These are phyloP conservation scores for Garcia nutans DNA, from an alignment of 345 rosid species.

Conservation along the genomic window DNA sequence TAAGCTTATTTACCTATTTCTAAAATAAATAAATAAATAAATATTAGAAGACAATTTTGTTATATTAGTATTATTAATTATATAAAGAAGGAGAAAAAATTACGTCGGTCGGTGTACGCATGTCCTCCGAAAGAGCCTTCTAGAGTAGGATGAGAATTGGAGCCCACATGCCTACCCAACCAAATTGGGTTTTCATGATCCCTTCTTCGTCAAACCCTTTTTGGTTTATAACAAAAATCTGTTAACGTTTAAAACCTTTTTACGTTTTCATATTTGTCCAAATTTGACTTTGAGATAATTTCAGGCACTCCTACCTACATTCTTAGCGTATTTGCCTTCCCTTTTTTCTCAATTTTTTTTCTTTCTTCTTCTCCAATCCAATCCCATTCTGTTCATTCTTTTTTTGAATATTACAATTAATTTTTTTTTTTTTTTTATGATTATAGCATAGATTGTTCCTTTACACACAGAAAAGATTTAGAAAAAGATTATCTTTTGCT, in stretches of 20 bases:
- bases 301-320: constrained; percentile 34
- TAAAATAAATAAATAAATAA: too few species aligned
- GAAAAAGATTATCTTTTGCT: constrained; percentile 20
- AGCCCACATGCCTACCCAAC: neutral
- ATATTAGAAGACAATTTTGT: too few species aligned
- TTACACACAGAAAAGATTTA: constrained; percentile 9
- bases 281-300: constrained; percentile 43
- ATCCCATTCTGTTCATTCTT: neutral
- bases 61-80: too few species aligned
- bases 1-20: too few species aligned
- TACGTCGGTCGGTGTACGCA: neutral
- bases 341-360: constrained; percentile 7
- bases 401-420: constrained; percentile 17
- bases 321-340: constrained; percentile 30
- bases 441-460: constrained; percentile 27
- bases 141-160: neutral
- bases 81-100: neutral
- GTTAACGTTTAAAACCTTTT: neutral
- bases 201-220: constrained; percentile 21
- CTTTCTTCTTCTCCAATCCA: neutral
- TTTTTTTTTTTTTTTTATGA: constrained; percentile 5
- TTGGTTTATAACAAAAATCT: constrained; percentile 14
- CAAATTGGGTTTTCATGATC: constrained; percentile 31
- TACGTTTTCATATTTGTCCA: neutral
- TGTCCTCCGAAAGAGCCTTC: neutral